Evolutionary conservation across 768 basidiomycete species (phyloP).

Genomic region (Pholiota molesta): DNA sequence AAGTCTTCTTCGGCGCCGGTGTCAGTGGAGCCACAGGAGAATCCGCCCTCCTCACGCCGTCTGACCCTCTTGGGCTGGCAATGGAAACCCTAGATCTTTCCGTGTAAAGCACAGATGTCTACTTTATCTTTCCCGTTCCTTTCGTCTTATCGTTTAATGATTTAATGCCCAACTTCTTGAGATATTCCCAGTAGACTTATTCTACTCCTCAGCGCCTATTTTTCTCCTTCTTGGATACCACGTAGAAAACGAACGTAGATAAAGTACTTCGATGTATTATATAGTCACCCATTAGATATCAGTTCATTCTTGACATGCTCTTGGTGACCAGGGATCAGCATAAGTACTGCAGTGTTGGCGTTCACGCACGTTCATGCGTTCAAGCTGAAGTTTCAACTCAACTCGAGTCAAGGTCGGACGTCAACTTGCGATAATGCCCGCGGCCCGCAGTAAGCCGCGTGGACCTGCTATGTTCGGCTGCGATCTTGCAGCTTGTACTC

Average conservation of each 20-base stretch:
- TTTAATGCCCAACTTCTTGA: not conserved
- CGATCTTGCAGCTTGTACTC: not conserved
- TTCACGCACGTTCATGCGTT: too few relatives aligned
- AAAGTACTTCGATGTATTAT: constrained; percentile 4
- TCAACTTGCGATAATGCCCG: not conserved
- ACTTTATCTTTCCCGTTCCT: not conserved
- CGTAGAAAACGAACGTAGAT: constrained; percentile 3
- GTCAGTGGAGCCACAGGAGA: constrained; percentile 37
- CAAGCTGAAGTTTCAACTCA: too few relatives aligned
- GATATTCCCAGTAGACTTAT: constrained; percentile 1
- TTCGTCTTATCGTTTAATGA: not conserved
- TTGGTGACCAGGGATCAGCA: not conserved
- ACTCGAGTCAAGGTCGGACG: too few relatives aligned
- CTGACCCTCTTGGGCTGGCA: constrained; percentile 64
- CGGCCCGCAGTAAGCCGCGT: not conserved
- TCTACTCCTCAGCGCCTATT: constrained; percentile 3
- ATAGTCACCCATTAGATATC: not conserved
- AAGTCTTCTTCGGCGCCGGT: constrained; percentile 76
- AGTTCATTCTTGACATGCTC: not conserved
- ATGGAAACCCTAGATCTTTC: constrained; percentile 56
- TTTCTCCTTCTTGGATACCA: not conserved
- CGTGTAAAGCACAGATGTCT: not conserved
- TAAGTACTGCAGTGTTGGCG: too few relatives aligned
- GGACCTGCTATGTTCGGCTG: not conserved
- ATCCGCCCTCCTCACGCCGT: constrained; percentile 37